A percentile compares a stretch with the other conserved stretches of the same genome.
These are phyloP conservation scores for Bipolaris cookei DNA, from an alignment of 2,329 filamentous ascomycete genomes.

Conservation along the genomic window DNA sequence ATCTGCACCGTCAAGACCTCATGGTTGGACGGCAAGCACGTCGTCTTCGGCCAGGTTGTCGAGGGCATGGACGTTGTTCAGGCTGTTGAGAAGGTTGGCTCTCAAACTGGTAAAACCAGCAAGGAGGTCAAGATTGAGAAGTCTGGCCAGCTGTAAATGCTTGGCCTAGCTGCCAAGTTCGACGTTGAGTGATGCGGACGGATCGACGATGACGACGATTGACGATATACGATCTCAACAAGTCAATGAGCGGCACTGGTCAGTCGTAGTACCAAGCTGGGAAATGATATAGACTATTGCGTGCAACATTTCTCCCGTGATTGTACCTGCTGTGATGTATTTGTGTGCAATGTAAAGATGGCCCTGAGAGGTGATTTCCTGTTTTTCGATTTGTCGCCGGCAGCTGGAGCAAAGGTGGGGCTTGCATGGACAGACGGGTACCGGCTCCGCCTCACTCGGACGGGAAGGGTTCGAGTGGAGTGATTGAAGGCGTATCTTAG, in stretches of 20 bases:
- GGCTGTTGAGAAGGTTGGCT: constrained; percentile 34
- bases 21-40: constrained; percentile 79
- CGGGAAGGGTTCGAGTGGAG: constrained; percentile 25
- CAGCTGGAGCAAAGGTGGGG: neutral
- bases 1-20: constrained; percentile 91
- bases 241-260: constrained; percentile 11
- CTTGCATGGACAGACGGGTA: too few species aligned
- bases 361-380: neutral
- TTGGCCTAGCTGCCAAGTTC: neutral
- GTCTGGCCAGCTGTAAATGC: constrained; percentile 32
- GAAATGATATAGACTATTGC: constrained; percentile 26
- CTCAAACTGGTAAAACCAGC: constrained; percentile 28
- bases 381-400: neutral
- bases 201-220: constrained; percentile 16
- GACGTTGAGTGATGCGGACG: neutral
- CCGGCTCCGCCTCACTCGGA: constrained; percentile 14
- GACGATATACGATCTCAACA: constrained; percentile 14
- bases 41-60: constrained; percentile 78
- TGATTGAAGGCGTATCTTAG: constrained; percentile 19
- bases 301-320: neutral
- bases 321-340: neutral
- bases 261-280: constrained; percentile 21
- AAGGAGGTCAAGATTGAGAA: constrained; percentile 33
- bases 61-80: constrained; percentile 35
- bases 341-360: neutral